Conservation (phyloP, 2,329 filamentous ascomycete genomes). For the Aspergillus sp. region DNA sequence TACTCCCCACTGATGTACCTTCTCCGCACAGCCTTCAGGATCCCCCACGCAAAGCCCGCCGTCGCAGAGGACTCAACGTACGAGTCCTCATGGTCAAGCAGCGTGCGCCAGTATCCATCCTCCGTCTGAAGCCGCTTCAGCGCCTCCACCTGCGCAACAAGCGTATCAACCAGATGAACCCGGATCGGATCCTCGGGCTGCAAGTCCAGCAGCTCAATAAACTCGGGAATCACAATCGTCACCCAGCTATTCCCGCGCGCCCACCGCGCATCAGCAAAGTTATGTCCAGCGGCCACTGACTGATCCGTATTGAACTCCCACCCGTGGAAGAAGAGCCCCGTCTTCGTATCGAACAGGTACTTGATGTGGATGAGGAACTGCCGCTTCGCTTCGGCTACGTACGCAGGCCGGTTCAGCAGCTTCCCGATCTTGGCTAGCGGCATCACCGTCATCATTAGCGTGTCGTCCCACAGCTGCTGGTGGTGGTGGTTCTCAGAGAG, state of each 20-base stretch:
- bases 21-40: conserved; percentile 71
- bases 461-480: conserved; percentile 81
- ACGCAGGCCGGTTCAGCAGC: conserved; percentile 67
- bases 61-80: conserved; percentile 77
- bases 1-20: conserved; percentile 66
- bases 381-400: conserved; percentile 73
- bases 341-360: conserved; percentile 71
- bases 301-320: conserved; percentile 62
- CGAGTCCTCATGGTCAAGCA: conserved; percentile 70
- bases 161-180: conserved; percentile 50
- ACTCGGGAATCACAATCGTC: conserved; percentile 80
- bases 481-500: conserved; percentile 67
- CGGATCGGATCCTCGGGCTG: conserved; percentile 60
- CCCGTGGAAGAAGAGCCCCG: conserved; percentile 77
- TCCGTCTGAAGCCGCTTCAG: conserved; percentile 60
- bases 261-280: conserved; percentile 58
- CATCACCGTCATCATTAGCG: conserved; percentile 83
- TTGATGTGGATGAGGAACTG: conserved; percentile 78
- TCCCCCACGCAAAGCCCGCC: conserved; percentile 77
- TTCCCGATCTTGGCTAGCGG: conserved; percentile 77
- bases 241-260: conserved; percentile 65
- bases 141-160: conserved; percentile 69
- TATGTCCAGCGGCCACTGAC: conserved; percentile 58
- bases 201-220: conserved; percentile 70
- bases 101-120: conserved; percentile 71